phyloP scores from a whole-genome alignment of 345 rosid genomes.

The Microthlaspi erraticum region DNA sequence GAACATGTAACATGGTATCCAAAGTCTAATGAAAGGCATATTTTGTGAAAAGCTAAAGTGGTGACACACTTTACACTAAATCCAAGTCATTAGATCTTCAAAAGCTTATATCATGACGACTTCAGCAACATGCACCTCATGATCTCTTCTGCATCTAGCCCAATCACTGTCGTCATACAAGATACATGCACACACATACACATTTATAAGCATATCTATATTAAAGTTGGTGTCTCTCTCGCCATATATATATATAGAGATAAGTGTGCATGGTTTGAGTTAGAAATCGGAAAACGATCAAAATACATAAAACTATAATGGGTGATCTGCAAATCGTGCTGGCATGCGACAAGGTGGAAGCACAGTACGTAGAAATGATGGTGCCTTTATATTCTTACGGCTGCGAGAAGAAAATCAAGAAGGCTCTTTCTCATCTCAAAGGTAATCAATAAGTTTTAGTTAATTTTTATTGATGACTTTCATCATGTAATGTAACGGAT shows the following conservation, averaged over 20 bases:
- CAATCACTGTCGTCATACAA: conserved; percentile 9
- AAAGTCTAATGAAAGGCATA: conserved; percentile 21
- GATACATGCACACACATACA: neutral
- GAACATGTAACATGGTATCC: conserved; percentile 41
- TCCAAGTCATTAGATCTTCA: conserved; percentile 44
- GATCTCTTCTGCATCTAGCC: conserved; percentile 24
- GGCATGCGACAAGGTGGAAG: conserved; percentile 72
- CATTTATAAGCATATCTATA: neutral
- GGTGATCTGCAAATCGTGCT: conserved; percentile 70
- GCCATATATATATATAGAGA: neutral
- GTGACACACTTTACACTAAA: conserved; percentile 42
- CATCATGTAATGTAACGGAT: neutral
- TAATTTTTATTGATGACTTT: neutral
- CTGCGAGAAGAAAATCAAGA: conserved; percentile 78
- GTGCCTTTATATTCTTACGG: conserved; percentile 91
- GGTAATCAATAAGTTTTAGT: conserved; percentile 49
- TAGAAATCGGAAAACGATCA: neutral
- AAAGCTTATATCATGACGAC: conserved; percentile 41
- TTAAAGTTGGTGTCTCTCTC: neutral
- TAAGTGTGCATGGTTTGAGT: conserved; percentile 28
- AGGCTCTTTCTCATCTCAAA: conserved; percentile 73
- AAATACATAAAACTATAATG: conserved; percentile 45
- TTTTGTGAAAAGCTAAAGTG: conserved; percentile 24
- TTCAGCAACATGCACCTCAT: conserved; percentile 35
- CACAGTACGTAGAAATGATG: conserved; percentile 92